A percentile compares a stretch with the other conserved stretches of the same genome.
phyloP scores from a whole-genome alignment of 2,329 filamentous ascomycete genomes.

The Plenodomus biglobosus region DNA sequence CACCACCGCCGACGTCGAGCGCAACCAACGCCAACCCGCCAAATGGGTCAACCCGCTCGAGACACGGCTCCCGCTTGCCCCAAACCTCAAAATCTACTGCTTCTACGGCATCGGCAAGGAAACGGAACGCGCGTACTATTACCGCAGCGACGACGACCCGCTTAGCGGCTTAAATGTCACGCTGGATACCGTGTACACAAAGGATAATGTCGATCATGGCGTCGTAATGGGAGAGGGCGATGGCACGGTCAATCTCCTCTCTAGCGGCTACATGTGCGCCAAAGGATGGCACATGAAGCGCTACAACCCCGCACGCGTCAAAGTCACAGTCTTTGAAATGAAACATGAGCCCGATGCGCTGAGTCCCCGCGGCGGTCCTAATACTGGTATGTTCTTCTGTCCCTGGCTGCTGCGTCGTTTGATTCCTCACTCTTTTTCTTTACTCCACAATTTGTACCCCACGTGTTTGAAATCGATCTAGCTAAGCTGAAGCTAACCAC shows the following conservation, averaged over 20 bases:
- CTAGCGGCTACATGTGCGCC: slow-evolving; percentile 93
- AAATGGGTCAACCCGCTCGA: slow-evolving; percentile 98
- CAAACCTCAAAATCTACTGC: slow-evolving; percentile 91
- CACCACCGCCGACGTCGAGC: slow-evolving; percentile 75
- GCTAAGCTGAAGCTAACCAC: neutral
- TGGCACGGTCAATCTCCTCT: slow-evolving; percentile 91
- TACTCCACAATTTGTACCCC: no score
- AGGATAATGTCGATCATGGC: slow-evolving; percentile 69
- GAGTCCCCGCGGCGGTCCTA: slow-evolving; percentile 72
- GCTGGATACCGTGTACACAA: slow-evolving; percentile 55
- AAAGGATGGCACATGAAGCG: slow-evolving; percentile 91
- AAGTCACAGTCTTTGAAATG: slow-evolving; percentile 91
- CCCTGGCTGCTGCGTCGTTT: neutral
- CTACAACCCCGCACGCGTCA: slow-evolving; percentile 83
- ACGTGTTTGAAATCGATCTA: no score
- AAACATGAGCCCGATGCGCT: slow-evolving; percentile 93
- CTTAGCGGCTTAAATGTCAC: slow-evolving; percentile 67
- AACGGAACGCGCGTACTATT: slow-evolving; percentile 91
- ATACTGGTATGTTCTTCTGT: slow-evolving; percentile 54
- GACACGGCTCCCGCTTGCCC: slow-evolving; percentile 80
- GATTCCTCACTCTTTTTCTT: neutral
- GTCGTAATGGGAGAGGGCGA: slow-evolving; percentile 97
- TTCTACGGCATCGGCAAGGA: slow-evolving; percentile 96
- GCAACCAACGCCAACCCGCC: slow-evolving; percentile 51
- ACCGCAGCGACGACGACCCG: slow-evolving; percentile 69